Evolutionary conservation across 345 rosid genomes (phyloP), one percentile per base, ranked within the genome.

Genomic region (Salix brachista): DNA sequence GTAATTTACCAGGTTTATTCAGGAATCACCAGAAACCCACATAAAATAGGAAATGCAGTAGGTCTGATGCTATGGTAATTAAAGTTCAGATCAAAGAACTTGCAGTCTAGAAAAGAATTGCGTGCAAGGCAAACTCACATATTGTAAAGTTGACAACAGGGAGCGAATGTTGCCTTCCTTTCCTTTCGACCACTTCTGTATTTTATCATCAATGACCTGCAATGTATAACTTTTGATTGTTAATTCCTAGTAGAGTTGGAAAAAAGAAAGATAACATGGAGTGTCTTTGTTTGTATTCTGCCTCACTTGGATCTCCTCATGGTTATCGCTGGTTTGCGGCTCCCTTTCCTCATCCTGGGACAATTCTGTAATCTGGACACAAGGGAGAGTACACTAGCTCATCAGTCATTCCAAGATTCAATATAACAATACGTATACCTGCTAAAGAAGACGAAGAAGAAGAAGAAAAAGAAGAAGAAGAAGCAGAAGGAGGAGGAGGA

Each of bases 161-260:
- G 99, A 90, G 52, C 99, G 93, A 62, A 95, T 91, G 84, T 91
- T 95, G 76, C 96, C 91, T 61, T 86, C 93, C 85, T 89, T 95
- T 68, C 97, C 99, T 28, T 72, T 76, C 46, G 91, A 91, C 98
- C 99, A 95, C 32, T 86, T 86, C 37, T 76, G 86, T 76, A 93
- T 91, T 82, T 90, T 85, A 68, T 82, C 86, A 81, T 91, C 89
- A 21, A 90, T 86, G 73, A 37, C 88, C 99, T 93, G 85, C 77
- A 84, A 17, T 56, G 48, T 65, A 75, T 74, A 10, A 60, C 64
- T 28, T 41, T 42, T 14, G n/a, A 39, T 80, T 74, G 80, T 67
- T 42, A 19, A 32, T 75, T 64, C 72, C 61, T 19, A 64, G 30
- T 39, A 74, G 44, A 48, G 69, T 4, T 16, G 21, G 11, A 36